Base-by-base conservation (phyloP, 1,284 basidiomycete species). In the Stygiomarasmius scandens region DNA sequence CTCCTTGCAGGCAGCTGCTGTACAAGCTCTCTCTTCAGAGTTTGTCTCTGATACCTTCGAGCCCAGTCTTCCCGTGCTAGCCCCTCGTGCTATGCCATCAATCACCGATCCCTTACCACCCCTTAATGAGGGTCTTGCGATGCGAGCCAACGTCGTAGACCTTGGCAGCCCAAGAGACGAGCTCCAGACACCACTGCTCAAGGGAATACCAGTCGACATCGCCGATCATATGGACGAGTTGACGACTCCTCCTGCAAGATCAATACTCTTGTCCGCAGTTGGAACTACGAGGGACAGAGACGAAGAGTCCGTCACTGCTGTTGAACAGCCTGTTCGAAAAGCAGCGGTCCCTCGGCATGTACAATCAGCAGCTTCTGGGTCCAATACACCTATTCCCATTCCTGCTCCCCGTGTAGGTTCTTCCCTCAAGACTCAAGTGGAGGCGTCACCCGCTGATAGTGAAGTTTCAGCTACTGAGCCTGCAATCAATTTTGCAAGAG, bases 381-480 rank as follows among this genome's bases (percentile, higher is more conserved):
- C 48, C 48, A 32, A 49, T 1, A 25, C 44, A 0, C 61, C 61
- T 10, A 67, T 69, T 14, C 69, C 69, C 41, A 23, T 64, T 45
- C 48, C 53, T 48, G 44, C 58, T 45, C 41, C 45, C 51, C 32
- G 11, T 41, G 38, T 41, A 41, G 38, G 38, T 11, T 48, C 46
- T 54, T 19, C 62, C 23, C 50, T 52, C 58, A 22, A 43, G 45
- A n/a, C 27, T 43, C 16, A 22, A 32, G 11, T 22, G 48, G 52
- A 16, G 32, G 24, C 22, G 11, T 62, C 54, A 46, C 53, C 49
- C 43, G 66, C 63, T 49, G 61, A 64, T 27, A 75, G 69, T 52
- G 64, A 73, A 44, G 65, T 79, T 27, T 75, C 76, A 2, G 68
- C 68, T 2, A 64, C 60, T 25, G 66, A 71, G 24, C 69, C 71